Evolutionary conservation across 164 flowering plant species (phyloP).

Genomic region (Piper betle): DNA sequence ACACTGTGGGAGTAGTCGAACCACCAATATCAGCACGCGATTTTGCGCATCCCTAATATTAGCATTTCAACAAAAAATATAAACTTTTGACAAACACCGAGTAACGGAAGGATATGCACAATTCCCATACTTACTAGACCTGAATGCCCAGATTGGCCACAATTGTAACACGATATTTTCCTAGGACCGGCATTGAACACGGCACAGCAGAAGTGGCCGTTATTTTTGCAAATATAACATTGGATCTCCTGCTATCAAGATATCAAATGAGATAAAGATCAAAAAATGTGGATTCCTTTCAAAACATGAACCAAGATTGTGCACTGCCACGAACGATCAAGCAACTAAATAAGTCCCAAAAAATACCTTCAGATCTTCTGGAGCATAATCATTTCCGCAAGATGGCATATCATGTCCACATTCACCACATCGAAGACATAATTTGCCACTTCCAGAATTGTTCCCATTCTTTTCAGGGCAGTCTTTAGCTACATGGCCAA

Average conservation of each 20-base stretch:
- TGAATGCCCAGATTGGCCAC: conserved; percentile 75
- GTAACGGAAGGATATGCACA: background rate
- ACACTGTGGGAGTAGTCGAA: conserved; percentile 24
- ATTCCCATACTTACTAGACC: conserved; percentile 49
- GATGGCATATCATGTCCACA: conserved; percentile 48
- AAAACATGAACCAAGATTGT: background rate
- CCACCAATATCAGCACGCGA: conserved; percentile 26
- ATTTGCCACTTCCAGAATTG: conserved; percentile 16
- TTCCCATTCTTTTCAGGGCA: conserved; percentile 45
- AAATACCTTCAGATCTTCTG: conserved; percentile 65
- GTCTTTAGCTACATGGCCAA: conserved; percentile 68
- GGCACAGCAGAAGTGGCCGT: conserved; percentile 76
- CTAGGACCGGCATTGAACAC: conserved; percentile 19
- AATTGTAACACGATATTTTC: conserved; percentile 69
- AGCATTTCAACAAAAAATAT: conserved; percentile 2
- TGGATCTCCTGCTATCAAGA: conserved; percentile 47
- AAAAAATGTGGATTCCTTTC: background rate
- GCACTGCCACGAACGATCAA: background rate
- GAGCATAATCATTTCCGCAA: conserved; percentile 30
- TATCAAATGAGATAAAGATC: background rate
- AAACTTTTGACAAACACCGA: background rate
- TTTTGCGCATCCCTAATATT: conserved; percentile 44
- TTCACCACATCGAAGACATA: conserved; percentile 71
- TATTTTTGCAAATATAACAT: conserved; percentile 60
- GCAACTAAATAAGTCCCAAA: background rate